Evolutionary conservation across 768 basidiomycete genomes (phyloP), one percentile per base, ranked within the genome.

Genomic region (Butyriboletus loyo): DNA sequence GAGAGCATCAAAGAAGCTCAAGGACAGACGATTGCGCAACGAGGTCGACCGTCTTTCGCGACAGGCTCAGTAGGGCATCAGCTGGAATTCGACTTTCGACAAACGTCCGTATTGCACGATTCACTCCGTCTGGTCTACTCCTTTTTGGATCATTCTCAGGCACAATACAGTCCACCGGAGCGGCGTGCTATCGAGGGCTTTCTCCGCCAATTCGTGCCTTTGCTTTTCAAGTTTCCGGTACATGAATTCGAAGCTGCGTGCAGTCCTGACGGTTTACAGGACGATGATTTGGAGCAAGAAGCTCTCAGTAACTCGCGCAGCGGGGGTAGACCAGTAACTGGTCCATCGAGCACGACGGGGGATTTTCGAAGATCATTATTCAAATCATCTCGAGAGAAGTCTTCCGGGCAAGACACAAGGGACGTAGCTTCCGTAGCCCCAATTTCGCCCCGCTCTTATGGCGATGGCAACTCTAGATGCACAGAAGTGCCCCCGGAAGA

Each of bases 81-180:
- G 65, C 81, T 94, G 37, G 84, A 88, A 59, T 95, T 86, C 65
- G 70, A 78, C 32, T 84, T 98, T 69, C 73, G 80, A 49, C 92
- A 98, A 66, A 81, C 79, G 8, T 79, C 81, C 19, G 87, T 96
- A 38, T 72, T 99, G 62, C 86, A 89, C 57, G 97, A 99, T 70
- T 80, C 85, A 25, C 79, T 96, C 66, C 93, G 93, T 75, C 79
- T 99, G 72, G 82, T 95, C 55, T 88, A 90, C 66, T 85, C 86
- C 14, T 98, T 91, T 75, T 78, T 99, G 60, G 96, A 98, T 62
- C 91, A 88, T 65, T 87, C 88, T 42, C 84, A 85, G 59, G 82
- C 79, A 15, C 80, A 82, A 52, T 91, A 91, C 69, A 87, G 84
- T 53, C 70, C 78, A 3, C 75, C 78, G 46, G 96, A 98, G 72